Evolutionary conservation across 139 green algal species (phyloP), one percentile per base, ranked within the genome.

Genomic region (Gonium pectorale): DNA sequence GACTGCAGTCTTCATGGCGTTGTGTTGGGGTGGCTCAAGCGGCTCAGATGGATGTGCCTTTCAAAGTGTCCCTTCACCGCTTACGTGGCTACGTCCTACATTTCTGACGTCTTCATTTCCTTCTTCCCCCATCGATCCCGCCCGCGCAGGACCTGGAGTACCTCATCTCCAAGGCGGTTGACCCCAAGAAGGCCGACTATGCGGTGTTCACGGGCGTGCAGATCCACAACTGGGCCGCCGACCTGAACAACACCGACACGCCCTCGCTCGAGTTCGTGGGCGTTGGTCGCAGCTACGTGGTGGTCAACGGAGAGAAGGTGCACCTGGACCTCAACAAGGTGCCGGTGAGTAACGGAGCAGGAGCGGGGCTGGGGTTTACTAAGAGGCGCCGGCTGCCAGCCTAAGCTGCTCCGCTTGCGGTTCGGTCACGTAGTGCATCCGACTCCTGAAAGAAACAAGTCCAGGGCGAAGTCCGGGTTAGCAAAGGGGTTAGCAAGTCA

Each of bases 141-240:
- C n/a, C n/a, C n/a, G n/a, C n/a, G 8, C 90, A 93, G 90, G 95
- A 98, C 87, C 87, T 98, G 56, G 94, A 98, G 91, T 94, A 92
- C 89, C 93, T 98, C 43, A 97, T 98, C 86, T 86, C 80, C 43
- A 88, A 96, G 85, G 91, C 93, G 13, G 95, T 98, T 21, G 84
- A 98, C 92, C 80, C 92, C 56, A 79, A 69, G 43, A 94, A 94
- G 74, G 94, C 95, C 37, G 94, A 98, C 91, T 98, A 97, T 74
- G 96, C 96, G 17, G 91, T 97, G 27, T 91, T 95, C 54, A 94
- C 93, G 3, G 96, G 96, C 69, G 89, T 98, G 38, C 95, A 98
- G 84, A 84, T 98, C 89, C 96, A 98, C 90, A 94, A 94, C 89
- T 97, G 93, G 92, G 86, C 88, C 46, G 72, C 86, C 15, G 72